Evolutionary conservation across 2,329 filamentous ascomycete species (phyloP).

Genomic region (Aspergillus sp.): DNA sequence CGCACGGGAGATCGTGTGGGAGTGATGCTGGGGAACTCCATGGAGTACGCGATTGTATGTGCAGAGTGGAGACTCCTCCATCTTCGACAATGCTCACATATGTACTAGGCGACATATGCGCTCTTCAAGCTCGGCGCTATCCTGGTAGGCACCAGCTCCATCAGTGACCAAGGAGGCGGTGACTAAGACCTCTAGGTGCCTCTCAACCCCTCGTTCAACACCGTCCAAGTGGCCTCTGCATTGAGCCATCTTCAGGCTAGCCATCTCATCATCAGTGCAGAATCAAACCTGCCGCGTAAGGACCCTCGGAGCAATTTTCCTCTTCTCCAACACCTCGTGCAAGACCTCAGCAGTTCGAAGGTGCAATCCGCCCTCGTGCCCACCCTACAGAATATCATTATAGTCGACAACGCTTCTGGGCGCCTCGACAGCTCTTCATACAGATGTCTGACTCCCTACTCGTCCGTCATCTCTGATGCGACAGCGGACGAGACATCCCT

Average conservation of each 20-base stretch:
- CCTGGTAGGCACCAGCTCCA: constrained; percentile 52
- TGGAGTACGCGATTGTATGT: constrained; percentile 74
- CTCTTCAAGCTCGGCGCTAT: constrained; percentile 93
- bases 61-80: not conserved
- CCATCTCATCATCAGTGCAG: constrained; percentile 79
- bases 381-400: constrained; percentile 66
- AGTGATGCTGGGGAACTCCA: constrained; percentile 79
- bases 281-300: constrained; percentile 76
- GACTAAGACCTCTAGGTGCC: constrained; percentile 60
- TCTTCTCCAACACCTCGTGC: constrained; percentile 55
- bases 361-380: constrained; percentile 62
- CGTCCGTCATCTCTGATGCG: constrained; percentile 45
- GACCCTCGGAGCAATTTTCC: constrained; percentile 59
- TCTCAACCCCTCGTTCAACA: constrained; percentile 86
- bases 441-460: constrained; percentile 47
- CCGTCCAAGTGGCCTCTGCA: constrained; percentile 72
- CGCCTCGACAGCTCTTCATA: constrained; percentile 49
- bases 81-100: not conserved
- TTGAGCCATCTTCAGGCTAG: constrained; percentile 71
- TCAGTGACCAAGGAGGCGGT: not conserved
- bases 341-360: constrained; percentile 44
- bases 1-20: constrained; percentile 81
- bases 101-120: constrained; percentile 66
- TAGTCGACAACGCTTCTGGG: constrained; percentile 73
- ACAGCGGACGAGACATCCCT: constrained; percentile 43